Conservation (phyloP, 257 asterid species). For the Scutellaria minor region DNA sequence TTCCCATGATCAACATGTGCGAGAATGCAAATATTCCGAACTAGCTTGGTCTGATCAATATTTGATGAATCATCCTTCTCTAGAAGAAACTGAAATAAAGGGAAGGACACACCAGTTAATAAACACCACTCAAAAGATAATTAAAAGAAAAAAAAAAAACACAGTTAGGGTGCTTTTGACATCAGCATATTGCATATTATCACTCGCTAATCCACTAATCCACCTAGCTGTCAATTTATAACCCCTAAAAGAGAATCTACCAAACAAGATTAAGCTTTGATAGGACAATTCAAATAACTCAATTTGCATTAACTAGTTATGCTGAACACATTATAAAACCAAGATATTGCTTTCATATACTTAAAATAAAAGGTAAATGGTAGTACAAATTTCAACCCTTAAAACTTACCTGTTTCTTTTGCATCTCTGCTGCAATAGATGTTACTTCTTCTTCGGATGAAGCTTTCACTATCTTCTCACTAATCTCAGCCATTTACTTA, state of each 20-base stretch:
- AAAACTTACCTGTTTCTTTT: conserved; percentile 27
- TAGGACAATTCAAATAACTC: not conserved
- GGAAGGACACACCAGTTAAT: conserved; percentile 1
- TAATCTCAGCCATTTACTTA: conserved; percentile 25
- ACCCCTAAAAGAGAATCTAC: not conserved
- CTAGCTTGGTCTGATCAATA: conserved; percentile 35
- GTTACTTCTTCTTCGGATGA: conserved; percentile 21
- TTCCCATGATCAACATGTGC: conserved; percentile 99
- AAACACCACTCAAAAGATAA: not conserved
- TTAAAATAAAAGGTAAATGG: not conserved
- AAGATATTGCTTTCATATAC: not conserved
- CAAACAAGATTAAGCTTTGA: conserved; percentile 10
- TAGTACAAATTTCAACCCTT: not conserved
- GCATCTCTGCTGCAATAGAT: conserved; percentile 26
- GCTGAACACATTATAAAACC: not conserved
- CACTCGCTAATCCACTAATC: not conserved
- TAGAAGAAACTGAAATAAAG: conserved; percentile 17
- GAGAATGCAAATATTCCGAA: conserved; percentile 88
- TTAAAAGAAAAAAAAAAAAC: not conserved
- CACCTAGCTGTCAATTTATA: not conserved
- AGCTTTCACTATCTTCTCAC: conserved; percentile 11
- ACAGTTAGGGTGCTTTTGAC: not conserved
- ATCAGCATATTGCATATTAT: not conserved
- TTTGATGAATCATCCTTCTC: conserved; percentile 27
- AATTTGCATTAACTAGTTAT: not conserved